Evolutionary conservation across 306 rosid species (phyloP).

Genomic region (Phaseolus lunatus): DNA sequence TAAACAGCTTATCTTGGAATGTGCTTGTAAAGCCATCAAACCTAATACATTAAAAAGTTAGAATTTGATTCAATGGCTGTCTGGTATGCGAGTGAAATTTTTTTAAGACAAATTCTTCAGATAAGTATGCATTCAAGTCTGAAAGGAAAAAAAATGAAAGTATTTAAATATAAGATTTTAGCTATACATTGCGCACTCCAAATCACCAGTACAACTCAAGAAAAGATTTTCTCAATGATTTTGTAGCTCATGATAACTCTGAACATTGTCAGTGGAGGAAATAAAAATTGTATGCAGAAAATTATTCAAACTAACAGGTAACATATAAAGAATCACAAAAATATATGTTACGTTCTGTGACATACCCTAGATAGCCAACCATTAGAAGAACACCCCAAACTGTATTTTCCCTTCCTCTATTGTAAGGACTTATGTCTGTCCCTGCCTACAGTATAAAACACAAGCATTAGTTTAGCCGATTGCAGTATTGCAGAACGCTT

Average conservation of each 20-base stretch:
- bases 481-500: slow-evolving; percentile 34
- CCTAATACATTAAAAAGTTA: slow-evolving; percentile 39
- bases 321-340: slow-evolving; percentile 38
- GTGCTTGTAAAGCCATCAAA: slow-evolving; percentile 99
- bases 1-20: slow-evolving; percentile 93
- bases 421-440: slow-evolving; percentile 74
- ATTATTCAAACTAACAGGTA: neutral
- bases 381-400: slow-evolving; percentile 89
- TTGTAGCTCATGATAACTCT: slow-evolving; percentile 31
- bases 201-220: slow-evolving; percentile 29
- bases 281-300: neutral
- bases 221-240: slow-evolving; percentile 1
- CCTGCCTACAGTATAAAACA: slow-evolving; percentile 75
- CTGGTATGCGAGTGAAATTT: slow-evolving; percentile 17
- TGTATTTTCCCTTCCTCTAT: slow-evolving; percentile 95
- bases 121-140: slow-evolving; percentile 29
- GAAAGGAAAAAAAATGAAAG: neutral
- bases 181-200: slow-evolving; percentile 10
- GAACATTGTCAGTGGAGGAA: slow-evolving; percentile 15
- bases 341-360: slow-evolving; percentile 40
- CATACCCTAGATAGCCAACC: slow-evolving; percentile 97
- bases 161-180: slow-evolving; percentile 25
- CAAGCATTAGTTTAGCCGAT: slow-evolving; percentile 41
- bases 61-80: slow-evolving; percentile 26
- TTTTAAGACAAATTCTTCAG: neutral